A percentile compares a stretch with the other conserved stretches of the same genome.
These are phyloP conservation scores for Rhizopogon rudus DNA, from an alignment of 768 basidiomycete species.

Conservation along the genomic window DNA sequence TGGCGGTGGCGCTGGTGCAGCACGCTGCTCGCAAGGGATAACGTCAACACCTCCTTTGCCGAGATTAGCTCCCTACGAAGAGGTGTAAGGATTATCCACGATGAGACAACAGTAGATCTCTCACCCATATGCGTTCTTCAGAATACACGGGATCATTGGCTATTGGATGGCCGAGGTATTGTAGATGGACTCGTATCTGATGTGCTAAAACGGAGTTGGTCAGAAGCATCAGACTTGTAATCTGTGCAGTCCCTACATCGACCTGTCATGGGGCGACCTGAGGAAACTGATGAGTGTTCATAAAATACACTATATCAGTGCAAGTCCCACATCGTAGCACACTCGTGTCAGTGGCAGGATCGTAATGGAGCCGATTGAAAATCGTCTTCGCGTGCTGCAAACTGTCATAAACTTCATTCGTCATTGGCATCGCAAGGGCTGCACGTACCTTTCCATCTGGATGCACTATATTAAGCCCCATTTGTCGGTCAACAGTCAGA, in stretches of 20 bases:
- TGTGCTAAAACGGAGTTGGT: slow-evolving; percentile 56
- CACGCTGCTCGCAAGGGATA: slow-evolving; percentile 59
- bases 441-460: slow-evolving; percentile 71
- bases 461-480: slow-evolving; percentile 95
- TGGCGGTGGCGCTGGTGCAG: slow-evolving; percentile 53
- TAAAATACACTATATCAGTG: neutral
- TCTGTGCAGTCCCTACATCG: slow-evolving; percentile 57
- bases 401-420: neutral
- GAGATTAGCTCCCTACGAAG: slow-evolving; percentile 55
- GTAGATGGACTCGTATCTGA: slow-evolving; percentile 95
- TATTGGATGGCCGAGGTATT: slow-evolving; percentile 90
- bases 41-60: slow-evolving; percentile 82
- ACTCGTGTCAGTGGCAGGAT: slow-evolving; percentile 73
- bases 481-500: slow-evolving; percentile 90
- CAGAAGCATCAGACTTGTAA: neutral
- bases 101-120: slow-evolving; percentile 8
- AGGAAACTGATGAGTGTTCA: neutral
- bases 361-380: slow-evolving; percentile 80
- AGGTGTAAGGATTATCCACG: neutral
- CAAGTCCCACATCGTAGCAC: slow-evolving; percentile 71
- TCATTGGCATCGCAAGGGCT: neutral
- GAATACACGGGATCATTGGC: slow-evolving; percentile 96
- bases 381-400: slow-evolving; percentile 80
- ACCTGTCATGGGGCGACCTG: slow-evolving; percentile 87
- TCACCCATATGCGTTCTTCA: slow-evolving; percentile 71